A percentile compares a stretch with the other conserved stretches of the same genome.
Evolutionary conservation across 192 early-diverging fungal species (phyloP).

Genomic region (Helicostylum pulchrum): DNA sequence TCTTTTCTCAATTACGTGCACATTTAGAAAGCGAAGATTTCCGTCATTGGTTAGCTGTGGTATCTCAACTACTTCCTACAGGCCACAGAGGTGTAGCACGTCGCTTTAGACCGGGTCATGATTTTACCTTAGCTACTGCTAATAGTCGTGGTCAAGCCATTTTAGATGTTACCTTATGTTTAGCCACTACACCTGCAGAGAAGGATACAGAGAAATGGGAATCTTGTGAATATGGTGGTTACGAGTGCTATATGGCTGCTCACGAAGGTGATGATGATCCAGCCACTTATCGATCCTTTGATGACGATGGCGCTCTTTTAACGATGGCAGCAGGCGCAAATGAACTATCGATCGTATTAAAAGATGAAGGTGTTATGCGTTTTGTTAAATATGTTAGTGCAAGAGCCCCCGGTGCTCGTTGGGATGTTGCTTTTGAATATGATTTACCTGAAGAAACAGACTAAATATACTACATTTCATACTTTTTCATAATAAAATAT

Average conservation of each 20-base stretch:
- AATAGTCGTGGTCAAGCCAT: conserved; percentile 42
- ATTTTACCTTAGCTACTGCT: conserved; percentile 74
- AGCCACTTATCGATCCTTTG: conserved; percentile 60
- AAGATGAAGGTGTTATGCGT: conserved; percentile 72
- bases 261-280: conserved; percentile 66
- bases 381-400: conserved; percentile 86
- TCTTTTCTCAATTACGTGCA: conserved; percentile 33
- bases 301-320: conserved; percentile 67
- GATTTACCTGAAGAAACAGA: conserved; percentile 39
- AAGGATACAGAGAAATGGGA: conserved; percentile 48
- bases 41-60: conserved; percentile 53
- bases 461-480: too few relatives aligned
- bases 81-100: conserved; percentile 55
- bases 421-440: conserved; percentile 78
- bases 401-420: conserved; percentile 63
- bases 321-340: conserved; percentile 66
- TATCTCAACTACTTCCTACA: conserved; percentile 49
- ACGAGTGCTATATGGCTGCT: conserved; percentile 72
- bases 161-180: conserved; percentile 66
- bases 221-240: conserved; percentile 65
- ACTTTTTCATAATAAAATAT: too few relatives aligned
- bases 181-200: conserved; percentile 38
- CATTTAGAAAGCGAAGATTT: conserved; percentile 50
- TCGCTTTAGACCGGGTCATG: conserved; percentile 76
- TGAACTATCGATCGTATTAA: conserved; percentile 61